phyloP scores from a whole-genome alignment of 2,329 filamentous ascomycete species.

The Pseudopyricularia cyperi region DNA sequence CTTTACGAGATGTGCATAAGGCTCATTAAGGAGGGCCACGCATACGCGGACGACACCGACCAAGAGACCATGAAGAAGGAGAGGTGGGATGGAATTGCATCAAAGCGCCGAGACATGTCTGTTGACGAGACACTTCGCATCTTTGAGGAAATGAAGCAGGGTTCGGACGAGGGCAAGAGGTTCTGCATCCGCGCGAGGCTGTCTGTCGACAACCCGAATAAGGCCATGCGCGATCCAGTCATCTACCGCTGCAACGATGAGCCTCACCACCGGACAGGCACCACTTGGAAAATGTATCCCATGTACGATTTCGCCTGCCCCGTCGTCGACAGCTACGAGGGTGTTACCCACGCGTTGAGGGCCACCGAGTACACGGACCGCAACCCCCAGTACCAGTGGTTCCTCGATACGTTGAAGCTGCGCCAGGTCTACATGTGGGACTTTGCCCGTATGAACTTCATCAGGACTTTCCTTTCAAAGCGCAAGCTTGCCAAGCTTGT shows the following conservation, averaged over 20 bases:
- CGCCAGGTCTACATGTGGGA: constrained; percentile 76
- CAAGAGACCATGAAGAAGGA: constrained; percentile 79
- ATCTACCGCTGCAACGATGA: constrained; percentile 79
- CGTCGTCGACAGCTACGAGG: constrained; percentile 67
- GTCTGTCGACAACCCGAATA: constrained; percentile 82
- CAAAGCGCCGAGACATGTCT: constrained; percentile 62
- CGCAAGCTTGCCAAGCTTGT: constrained; percentile 77
- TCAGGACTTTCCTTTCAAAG: constrained; percentile 72
- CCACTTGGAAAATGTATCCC: constrained; percentile 73
- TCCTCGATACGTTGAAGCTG: constrained; percentile 59
- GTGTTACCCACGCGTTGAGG: constrained; percentile 70
- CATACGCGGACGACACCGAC: constrained; percentile 89
- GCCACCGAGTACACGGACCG: constrained; percentile 83
- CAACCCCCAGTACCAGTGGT: constrained; percentile 80
- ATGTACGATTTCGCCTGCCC: constrained; percentile 82
- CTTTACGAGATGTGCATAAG: constrained; percentile 75
- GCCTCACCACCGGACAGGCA: constrained; percentile 65
- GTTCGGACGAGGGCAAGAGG: constrained; percentile 60
- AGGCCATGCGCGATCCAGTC: constrained; percentile 90
- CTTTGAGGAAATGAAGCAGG: constrained; percentile 89
- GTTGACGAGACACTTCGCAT: constrained; percentile 75
- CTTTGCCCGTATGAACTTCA: constrained; percentile 74
- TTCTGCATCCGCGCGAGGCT: constrained; percentile 96
- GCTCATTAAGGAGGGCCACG: constrained; percentile 75
- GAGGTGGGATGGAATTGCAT: constrained; percentile 73